Evolutionary conservation across 306 rosid genomes (phyloP).

Genomic region (Ormosia semicastrata): DNA sequence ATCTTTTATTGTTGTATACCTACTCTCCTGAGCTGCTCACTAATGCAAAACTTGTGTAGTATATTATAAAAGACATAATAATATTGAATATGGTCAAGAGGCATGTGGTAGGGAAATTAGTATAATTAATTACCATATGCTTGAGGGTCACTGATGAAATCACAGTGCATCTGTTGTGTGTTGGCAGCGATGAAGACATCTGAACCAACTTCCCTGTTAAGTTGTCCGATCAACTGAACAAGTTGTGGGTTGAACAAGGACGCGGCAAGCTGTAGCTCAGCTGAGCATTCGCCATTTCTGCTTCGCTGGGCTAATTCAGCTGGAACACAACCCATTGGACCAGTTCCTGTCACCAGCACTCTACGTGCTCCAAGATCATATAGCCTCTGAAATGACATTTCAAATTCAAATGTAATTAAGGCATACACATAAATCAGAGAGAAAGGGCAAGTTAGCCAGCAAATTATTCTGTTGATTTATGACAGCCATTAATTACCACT

Average conservation of each 20-base stretch:
- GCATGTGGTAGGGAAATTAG: background rate
- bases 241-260: conserved; percentile 54
- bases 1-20: background rate
- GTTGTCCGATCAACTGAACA: conserved; percentile 27
- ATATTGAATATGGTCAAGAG: background rate
- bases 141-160: conserved; percentile 47
- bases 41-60: too few species aligned
- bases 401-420: background rate
- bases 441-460: too few species aligned
- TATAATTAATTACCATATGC: conserved; percentile 39
- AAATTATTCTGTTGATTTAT: too few species aligned
- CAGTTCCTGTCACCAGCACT: conserved; percentile 62
- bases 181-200: conserved; percentile 50
- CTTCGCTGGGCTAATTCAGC: conserved; percentile 55
- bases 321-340: conserved; percentile 64
- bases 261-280: conserved; percentile 48
- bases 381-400: conserved; percentile 32
- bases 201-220: conserved; percentile 43
- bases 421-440: too few species aligned
- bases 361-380: conserved; percentile 49
- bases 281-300: conserved; percentile 49
- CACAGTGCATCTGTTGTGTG: conserved; percentile 36
- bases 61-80: background rate
- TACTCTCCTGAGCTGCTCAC: background rate
- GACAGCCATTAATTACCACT: too few species aligned